These are phyloP conservation scores for Carallia pectinifolia DNA, from an alignment of 345 rosid species.

Conservation along the genomic window DNA sequence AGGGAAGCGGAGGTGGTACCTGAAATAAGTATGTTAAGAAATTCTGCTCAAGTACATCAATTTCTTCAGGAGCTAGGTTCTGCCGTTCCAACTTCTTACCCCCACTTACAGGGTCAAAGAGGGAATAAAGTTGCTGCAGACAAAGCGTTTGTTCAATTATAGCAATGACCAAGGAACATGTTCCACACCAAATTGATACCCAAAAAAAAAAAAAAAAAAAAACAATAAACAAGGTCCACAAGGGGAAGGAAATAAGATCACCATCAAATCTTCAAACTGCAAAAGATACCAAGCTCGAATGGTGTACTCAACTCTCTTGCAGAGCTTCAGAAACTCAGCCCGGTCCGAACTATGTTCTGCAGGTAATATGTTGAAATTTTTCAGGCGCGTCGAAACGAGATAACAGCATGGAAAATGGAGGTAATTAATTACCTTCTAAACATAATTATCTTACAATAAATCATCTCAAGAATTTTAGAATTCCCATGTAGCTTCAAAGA, in stretches of 20 bases:
- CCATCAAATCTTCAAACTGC: slow-evolving; percentile 96
- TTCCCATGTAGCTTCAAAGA: too few species aligned
- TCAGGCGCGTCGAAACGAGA: background rate
- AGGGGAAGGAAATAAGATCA: slow-evolving; percentile 18
- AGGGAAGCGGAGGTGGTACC: slow-evolving; percentile 35
- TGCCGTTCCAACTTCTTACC: slow-evolving; percentile 76
- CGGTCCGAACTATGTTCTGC: slow-evolving; percentile 69
- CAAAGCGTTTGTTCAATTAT: slow-evolving; percentile 16
- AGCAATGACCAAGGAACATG: slow-evolving; percentile 12
- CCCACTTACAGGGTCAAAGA: slow-evolving; percentile 84
- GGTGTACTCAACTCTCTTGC: slow-evolving; percentile 92
- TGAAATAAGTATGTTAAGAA: slow-evolving; percentile 80
- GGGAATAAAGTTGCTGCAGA: slow-evolving; percentile 87
- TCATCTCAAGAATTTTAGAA: too few species aligned
- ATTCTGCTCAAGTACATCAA: slow-evolving; percentile 84
- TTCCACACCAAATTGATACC: background rate
- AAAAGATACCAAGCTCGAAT: slow-evolving; percentile 96
- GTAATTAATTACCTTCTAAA: too few species aligned
- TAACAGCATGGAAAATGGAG: background rate
- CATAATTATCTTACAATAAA: too few species aligned
- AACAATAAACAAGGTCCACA: background rate
- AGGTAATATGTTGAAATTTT: background rate
- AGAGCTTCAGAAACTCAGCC: slow-evolving; percentile 80
- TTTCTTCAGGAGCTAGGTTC: slow-evolving; percentile 55
- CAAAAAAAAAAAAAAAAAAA: background rate